Conservation (phyloP, 805 yeast species). For the Yamadazyma tumulicola region DNA sequence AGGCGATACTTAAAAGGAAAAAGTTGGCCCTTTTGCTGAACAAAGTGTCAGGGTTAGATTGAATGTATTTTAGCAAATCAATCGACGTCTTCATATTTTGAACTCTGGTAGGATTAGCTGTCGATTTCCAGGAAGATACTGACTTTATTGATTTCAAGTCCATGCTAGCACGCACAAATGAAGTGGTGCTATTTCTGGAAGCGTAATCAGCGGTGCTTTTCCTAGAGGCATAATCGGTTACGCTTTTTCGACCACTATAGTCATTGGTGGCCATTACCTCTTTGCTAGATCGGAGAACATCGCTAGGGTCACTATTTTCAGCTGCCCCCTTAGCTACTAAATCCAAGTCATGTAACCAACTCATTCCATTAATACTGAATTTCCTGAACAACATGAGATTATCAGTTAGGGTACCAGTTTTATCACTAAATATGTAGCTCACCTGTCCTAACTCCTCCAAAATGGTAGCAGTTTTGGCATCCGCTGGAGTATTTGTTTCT, state of each 20-base stretch:
- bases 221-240: background rate
- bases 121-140: constrained; percentile 41
- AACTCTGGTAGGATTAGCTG: constrained; percentile 43
- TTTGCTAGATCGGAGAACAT: constrained; percentile 1
- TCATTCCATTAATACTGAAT: constrained; percentile 79
- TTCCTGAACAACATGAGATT: constrained; percentile 91
- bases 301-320: background rate
- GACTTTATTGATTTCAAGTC: constrained; percentile 25
- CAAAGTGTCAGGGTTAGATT: constrained; percentile 61
- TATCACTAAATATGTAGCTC: constrained; percentile 89
- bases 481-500: constrained; percentile 85
- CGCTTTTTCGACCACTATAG: constrained; percentile 11
- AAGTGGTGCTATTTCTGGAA: constrained; percentile 25
- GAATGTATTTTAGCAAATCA: constrained; percentile 66
- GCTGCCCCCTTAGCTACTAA: constrained; percentile 17
- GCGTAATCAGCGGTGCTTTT: background rate
- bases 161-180: constrained; percentile 31
- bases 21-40: constrained; percentile 74
- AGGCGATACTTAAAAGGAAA: constrained; percentile 75
- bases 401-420: constrained; percentile 96
- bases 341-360: constrained; percentile 83
- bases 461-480: constrained; percentile 91
- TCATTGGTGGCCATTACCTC: background rate
- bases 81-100: constrained; percentile 49
- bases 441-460: constrained; percentile 97